Evolutionary conservation across 106 monocot species (phyloP).

Genomic region (Dactylorhiza incarnata): DNA sequence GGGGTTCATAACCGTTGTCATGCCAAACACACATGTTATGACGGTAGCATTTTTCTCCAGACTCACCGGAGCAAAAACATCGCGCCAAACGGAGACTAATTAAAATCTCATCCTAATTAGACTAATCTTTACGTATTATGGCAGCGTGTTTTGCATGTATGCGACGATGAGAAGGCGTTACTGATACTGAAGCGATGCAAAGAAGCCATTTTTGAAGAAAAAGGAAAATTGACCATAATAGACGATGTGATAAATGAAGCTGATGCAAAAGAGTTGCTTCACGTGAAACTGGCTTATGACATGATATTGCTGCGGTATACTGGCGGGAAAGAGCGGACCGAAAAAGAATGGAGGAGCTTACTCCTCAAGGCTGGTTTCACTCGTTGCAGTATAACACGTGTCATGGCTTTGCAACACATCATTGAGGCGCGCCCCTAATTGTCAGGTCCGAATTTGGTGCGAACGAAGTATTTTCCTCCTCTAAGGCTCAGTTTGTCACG

Average conservation of each 20-base stretch:
- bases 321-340: constrained; percentile 11
- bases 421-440: constrained; percentile 8
- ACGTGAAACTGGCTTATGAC: constrained; percentile 1
- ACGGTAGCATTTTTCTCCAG: too few relatives aligned
- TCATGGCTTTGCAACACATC: constrained; percentile 6
- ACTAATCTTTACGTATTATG: background rate
- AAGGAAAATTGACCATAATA: constrained; percentile 8
- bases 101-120: too few relatives aligned
- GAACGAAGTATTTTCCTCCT: too few relatives aligned
- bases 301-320: constrained; percentile 8
- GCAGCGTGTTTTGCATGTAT: constrained; percentile 8
- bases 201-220: constrained; percentile 7
- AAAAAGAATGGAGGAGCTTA: constrained; percentile 12
- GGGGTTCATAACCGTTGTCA: too few relatives aligned
- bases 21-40: too few relatives aligned
- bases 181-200: constrained; percentile 1
- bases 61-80: too few relatives aligned
- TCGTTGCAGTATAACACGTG: background rate
- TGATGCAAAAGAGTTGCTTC: background rate
- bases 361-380: constrained; percentile 5
- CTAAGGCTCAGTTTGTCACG: too few relatives aligned
- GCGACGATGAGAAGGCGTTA: constrained; percentile 2
- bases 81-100: too few relatives aligned
- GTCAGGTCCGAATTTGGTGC: too few relatives aligned
- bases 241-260: background rate